Evolutionary conservation across 768 basidiomycete genomes (phyloP), one percentile per base, ranked within the genome.

Genomic region (Boletus pseudo-olivaceus): DNA sequence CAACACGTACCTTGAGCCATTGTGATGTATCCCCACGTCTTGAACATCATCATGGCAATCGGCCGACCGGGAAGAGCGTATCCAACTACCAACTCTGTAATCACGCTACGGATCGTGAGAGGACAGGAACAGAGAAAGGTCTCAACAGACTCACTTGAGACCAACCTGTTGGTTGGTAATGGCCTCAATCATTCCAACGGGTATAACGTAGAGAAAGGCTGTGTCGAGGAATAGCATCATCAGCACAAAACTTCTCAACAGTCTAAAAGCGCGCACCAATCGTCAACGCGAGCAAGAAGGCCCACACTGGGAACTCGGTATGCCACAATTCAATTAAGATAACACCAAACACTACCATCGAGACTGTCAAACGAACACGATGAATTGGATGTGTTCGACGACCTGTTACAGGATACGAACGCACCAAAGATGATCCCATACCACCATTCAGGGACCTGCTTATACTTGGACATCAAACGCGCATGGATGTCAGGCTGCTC

Each of bases 21-120:
- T 1, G 83, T 81, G 41, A 85, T 79, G 64, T 87, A 87, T n/a
- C 83, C 84, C 72, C 79, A 87, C 5, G 79, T 84, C 72, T 85
- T 86, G 75, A 84, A 88, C 80, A 88, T 83, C 87, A 89, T 86
- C 81, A 87, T 83, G 0, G 88, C 87, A 54, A 88, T 78, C 3
- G 89, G 87, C 47, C 78, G 79, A 15, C 88, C 88, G 63, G 78
- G 79, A 23, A 79, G 67, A 10, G 72, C 65, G 41, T 71, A 73
- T 15, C 88, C 88, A 47, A 84, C 78, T 40, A 90, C 78, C 35
- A 90, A 75, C 63, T 91, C 88, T 0, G 87, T 82, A 52, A 91
- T 81, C 33, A 90, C 87, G 63, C 65, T 66, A 37, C 46, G 7
- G 20, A 41, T 9, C 8, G 8, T 66, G 33, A 60, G 58, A 53